Evolutionary conservation across 2,329 filamentous ascomycete genomes (phyloP), one percentile per base, ranked within the genome.

Genomic region (Penicillium polonicum): DNA sequence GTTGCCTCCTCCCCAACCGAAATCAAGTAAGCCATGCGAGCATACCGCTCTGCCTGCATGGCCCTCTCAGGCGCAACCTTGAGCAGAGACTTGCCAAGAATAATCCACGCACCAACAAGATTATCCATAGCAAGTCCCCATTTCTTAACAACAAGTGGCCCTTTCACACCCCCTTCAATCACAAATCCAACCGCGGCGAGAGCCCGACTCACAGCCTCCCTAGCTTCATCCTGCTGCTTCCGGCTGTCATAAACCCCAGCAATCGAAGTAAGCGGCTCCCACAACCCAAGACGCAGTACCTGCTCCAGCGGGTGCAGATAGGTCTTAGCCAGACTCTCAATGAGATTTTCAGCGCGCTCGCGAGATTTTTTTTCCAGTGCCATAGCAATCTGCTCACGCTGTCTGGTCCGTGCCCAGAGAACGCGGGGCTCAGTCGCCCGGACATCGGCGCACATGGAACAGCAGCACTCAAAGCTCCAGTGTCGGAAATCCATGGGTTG

Each of bases 1-100:
- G 65, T 71, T 31, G 65, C 66, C 45, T 73, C 69, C 58, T 76
- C 74, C 0, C 74, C 72, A 33, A 75, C 60, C 42, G 67, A 63
- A 2, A 76, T 68, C 45, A 49, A 65, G 58, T 74, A 76, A n/a
- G 65, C 60, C 2, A 64, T 50, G 23, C 51, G 71, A 2, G 73
- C 73, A 64, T 73, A 76, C 8, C 59, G 36, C 17, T 67, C 59
- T 12, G 72, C 71, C 39, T 62, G 53, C 19, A n/a, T 33, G 15
- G 58, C 63, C 2, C 69, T 58, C 0, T 55, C 52, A 3, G 62
- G 60, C 19, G 53, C 65, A 25, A 70, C 17, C 6, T 23, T 31
- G 17, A 48, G 12, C 64, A 75, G 75, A 3, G 65, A 66, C 27
- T 3, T 35, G 1, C 51, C 60, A 17, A 72, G 65, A 36, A 67